Conservation (phyloP, 73 alveolate species). For the Durusdinium trenchii region DNA sequence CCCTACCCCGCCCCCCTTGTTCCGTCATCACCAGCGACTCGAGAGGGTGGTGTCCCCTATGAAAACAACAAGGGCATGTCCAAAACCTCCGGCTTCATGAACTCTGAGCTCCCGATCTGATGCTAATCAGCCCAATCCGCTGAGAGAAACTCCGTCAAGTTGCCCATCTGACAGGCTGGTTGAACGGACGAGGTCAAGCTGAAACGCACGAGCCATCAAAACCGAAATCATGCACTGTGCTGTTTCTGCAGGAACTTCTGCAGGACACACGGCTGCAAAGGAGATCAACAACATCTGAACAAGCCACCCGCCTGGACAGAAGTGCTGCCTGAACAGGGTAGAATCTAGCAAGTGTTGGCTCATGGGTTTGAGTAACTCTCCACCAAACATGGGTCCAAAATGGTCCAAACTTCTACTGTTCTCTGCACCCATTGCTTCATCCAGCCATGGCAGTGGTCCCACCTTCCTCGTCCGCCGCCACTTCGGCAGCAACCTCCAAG, state of each 20-base stretch:
- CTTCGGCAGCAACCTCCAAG: too few species aligned
- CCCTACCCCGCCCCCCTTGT: background rate
- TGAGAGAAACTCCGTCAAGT: constrained; percentile 58
- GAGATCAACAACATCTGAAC: background rate
- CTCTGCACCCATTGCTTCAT: too few species aligned
- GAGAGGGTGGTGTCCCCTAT: background rate
- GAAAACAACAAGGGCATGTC: background rate
- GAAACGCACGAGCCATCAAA: too few species aligned
- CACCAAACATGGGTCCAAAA: too few species aligned
- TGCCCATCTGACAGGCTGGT: constrained; percentile 36
- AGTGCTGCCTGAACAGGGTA: background rate
- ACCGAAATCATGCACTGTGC: too few species aligned
- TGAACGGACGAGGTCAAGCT: too few species aligned
- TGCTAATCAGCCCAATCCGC: constrained; percentile 66
- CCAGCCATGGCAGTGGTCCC: too few species aligned
- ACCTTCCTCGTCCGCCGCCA: too few species aligned
- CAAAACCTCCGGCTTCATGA: background rate
- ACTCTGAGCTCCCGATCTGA: background rate
- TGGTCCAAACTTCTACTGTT: too few species aligned
- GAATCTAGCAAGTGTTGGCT: too few species aligned
- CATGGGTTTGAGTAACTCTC: too few species aligned
- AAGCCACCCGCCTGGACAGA: background rate
- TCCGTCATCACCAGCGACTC: background rate
- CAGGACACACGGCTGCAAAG: background rate
- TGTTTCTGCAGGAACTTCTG: too few species aligned